These are phyloP conservation scores for Russula brevipes DNA, from an alignment of 768 basidiomycete genomes.

Conservation along the genomic window DNA sequence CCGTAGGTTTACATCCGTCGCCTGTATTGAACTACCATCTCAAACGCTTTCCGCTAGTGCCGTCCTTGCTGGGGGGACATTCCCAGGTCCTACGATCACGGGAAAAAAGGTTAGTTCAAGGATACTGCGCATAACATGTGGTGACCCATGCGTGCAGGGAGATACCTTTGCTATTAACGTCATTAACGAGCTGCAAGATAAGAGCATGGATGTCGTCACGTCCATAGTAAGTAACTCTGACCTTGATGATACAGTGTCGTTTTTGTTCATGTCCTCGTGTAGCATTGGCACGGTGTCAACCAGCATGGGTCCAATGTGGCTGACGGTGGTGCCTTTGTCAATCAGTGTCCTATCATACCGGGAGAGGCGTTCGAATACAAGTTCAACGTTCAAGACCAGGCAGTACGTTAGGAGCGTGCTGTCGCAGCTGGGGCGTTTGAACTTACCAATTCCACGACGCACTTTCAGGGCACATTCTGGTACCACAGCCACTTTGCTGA, in stretches of 20 bases:
- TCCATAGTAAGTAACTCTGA: constrained; percentile 2
- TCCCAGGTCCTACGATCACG: constrained; percentile 12
- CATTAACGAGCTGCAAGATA: background rate
- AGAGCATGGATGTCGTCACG: constrained; percentile 7
- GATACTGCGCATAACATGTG: background rate
- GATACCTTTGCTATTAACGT: constrained; percentile 2
- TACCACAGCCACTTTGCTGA: constrained; percentile 41
- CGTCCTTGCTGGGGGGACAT: constrained; percentile 3
- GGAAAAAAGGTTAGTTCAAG: constrained; percentile 6
- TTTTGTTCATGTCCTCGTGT: background rate
- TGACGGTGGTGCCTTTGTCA: constrained; percentile 31
- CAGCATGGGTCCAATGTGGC: constrained; percentile 20
- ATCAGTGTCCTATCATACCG: constrained; percentile 41
- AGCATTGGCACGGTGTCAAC: constrained; percentile 28
- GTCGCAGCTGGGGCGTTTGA: no score
- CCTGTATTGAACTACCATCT: background rate
- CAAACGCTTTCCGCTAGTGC: background rate
- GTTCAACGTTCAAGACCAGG: constrained; percentile 35
- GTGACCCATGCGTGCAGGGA: background rate
- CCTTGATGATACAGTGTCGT: no score
- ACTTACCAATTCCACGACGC: no score
- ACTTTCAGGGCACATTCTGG: constrained; percentile 32
- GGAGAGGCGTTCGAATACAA: constrained; percentile 38
- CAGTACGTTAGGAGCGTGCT: constrained; percentile 17
- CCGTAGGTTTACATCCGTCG: background rate